These are phyloP conservation scores for Solanum hybrid DNA, from an alignment of 305 asterid species.

Conservation along the genomic window DNA sequence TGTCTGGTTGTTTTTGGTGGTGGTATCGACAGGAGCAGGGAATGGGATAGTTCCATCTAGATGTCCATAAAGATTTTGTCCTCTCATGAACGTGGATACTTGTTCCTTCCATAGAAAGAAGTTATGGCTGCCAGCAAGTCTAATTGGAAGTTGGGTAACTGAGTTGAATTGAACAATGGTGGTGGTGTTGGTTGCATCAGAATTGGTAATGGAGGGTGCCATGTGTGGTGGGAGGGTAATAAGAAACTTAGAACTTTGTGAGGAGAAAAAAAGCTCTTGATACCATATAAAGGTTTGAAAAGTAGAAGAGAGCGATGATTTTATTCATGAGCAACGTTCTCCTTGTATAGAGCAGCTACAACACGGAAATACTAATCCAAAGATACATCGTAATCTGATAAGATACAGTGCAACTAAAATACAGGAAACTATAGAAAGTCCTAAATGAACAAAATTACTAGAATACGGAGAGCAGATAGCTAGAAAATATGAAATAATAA, in stretches of 20 bases:
- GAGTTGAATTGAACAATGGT: neutral
- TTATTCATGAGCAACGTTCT: neutral
- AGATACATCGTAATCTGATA: neutral
- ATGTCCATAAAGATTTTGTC: neutral
- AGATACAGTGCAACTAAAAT: neutral
- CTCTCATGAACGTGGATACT: neutral
- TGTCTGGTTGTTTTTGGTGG: neutral
- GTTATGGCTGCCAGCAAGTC: neutral
- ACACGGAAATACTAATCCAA: neutral
- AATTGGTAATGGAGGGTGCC: neutral
- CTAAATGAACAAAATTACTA: neutral
- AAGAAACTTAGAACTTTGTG: neutral
- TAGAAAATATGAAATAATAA: neutral
- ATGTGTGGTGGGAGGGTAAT: neutral
- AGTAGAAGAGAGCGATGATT: neutral
- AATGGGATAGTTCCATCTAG: neutral
- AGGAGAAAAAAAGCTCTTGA: neutral
- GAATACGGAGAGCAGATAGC: neutral
- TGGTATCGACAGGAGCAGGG: neutral
- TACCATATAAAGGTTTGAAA: neutral
- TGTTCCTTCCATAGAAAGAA: neutral
- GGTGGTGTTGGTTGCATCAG: neutral
- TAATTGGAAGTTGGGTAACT: neutral
- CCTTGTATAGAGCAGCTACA: neutral
- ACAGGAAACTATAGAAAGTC: neutral